A percentile compares a stretch with the other conserved stretches of the same genome.
phyloP scores from a whole-genome alignment of 2,329 filamentous ascomycete genomes.

The Pseudocercospora vitis region DNA sequence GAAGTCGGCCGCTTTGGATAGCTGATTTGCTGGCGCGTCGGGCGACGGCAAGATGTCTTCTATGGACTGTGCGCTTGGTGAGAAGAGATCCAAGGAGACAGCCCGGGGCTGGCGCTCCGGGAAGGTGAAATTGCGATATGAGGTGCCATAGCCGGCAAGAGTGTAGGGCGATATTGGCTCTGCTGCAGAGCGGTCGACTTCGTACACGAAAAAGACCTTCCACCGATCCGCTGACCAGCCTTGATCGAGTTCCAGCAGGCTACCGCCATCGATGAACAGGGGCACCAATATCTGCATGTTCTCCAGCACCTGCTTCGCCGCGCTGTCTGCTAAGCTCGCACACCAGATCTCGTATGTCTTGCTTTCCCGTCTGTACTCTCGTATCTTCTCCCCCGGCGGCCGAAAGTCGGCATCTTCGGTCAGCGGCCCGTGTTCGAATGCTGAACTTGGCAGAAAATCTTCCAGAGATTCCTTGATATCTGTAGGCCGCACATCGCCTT shows the following conservation, averaged over 20 bases:
- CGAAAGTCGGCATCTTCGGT: slow-evolving; percentile 53
- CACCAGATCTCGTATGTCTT: slow-evolving; percentile 82
- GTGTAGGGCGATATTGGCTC: slow-evolving; percentile 63
- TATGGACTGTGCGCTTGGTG: slow-evolving; percentile 25
- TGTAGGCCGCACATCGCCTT: slow-evolving; percentile 67
- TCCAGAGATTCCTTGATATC: slow-evolving; percentile 67
- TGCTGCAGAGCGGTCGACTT: slow-evolving; percentile 26
- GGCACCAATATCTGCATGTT: slow-evolving; percentile 81
- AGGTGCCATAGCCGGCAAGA: slow-evolving; percentile 85
- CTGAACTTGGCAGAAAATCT: slow-evolving; percentile 67
- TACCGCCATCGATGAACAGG: slow-evolving; percentile 92
- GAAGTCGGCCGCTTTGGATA: slow-evolving; percentile 29
- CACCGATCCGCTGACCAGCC: slow-evolving; percentile 77
- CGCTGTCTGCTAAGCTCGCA: slow-evolving; percentile 68
- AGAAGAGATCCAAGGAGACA: slow-evolving; percentile 27
- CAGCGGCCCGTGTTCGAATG: slow-evolving; percentile 33
- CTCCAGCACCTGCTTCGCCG: slow-evolving; percentile 69
- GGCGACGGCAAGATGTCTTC: slow-evolving; percentile 35
- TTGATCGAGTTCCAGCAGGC: slow-evolving; percentile 67
- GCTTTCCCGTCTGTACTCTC: slow-evolving; percentile 61
- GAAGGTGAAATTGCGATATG: slow-evolving; percentile 72
- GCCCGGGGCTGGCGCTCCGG: slow-evolving; percentile 32
- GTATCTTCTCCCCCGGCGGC: slow-evolving; percentile 73
- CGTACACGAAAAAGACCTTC: slow-evolving; percentile 78
- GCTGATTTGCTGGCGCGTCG: slow-evolving; percentile 19